These are phyloP conservation scores for Amanita exitialis DNA, from an alignment of 768 basidiomycete species.

Conservation along the genomic window DNA sequence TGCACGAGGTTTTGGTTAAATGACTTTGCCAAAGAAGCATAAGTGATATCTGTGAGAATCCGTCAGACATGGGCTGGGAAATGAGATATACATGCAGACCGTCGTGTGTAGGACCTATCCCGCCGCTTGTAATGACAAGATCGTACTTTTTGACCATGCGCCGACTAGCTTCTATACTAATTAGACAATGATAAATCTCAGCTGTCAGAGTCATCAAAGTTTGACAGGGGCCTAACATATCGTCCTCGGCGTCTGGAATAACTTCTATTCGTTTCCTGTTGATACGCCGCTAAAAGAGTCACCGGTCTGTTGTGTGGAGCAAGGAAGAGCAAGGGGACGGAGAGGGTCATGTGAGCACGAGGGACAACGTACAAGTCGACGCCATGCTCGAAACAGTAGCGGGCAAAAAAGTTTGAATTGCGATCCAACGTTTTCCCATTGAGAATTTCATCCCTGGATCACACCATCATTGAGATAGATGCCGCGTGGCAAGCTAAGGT, in stretches of 20 bases:
- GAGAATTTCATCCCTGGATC: conserved; percentile 73
- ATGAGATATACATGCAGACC: conserved; percentile 31
- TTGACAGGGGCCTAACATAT: conserved; percentile 51
- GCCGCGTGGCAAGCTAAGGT: background rate
- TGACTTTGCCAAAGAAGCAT: conserved; percentile 76
- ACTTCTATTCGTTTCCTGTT: conserved; percentile 82
- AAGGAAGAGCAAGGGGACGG: background rate
- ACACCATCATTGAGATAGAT: background rate
- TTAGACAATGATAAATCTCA: background rate
- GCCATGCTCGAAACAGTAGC: conserved; percentile 83
- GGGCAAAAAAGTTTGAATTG: conserved; percentile 82
- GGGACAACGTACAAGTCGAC: conserved; percentile 51
- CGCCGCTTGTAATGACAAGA: conserved; percentile 85
- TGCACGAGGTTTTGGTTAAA: conserved; percentile 66
- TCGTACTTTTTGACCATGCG: conserved; percentile 78
- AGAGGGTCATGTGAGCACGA: background rate
- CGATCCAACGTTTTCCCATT: conserved; percentile 85
- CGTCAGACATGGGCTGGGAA: background rate
- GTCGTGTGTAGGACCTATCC: conserved; percentile 88
- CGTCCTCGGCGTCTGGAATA: conserved; percentile 81
- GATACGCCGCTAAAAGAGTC: conserved; percentile 18
- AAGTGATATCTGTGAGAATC: conserved; percentile 65
- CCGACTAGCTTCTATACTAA: conserved; percentile 74
- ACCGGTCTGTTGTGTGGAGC: conserved; percentile 9
- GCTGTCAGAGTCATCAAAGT: background rate